Evolutionary conservation across 208 protist genomes (phyloP).

Genomic region (Herpetomonas tarakana): DNA sequence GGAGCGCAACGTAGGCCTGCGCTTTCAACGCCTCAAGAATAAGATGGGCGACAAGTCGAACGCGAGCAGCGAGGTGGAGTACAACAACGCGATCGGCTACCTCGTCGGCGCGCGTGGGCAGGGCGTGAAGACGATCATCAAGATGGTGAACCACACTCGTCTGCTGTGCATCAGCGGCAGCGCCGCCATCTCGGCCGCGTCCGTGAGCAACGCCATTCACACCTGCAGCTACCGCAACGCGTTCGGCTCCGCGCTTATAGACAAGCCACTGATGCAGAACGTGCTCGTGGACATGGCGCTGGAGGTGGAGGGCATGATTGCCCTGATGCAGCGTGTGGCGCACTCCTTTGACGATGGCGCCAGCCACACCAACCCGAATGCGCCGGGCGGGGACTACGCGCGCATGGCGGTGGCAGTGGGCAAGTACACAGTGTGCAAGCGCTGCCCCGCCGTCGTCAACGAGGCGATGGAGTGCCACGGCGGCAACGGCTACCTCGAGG

Average conservation of each 20-base stretch:
- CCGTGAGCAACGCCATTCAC: slow-evolving; percentile 13
- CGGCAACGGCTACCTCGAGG: slow-evolving; percentile 39
- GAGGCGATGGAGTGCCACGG: slow-evolving; percentile 37
- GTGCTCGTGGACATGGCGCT: slow-evolving; percentile 29
- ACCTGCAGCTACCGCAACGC: slow-evolving; percentile 12
- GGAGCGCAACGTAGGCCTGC: slow-evolving; percentile 22
- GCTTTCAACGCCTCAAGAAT: slow-evolving; percentile 20
- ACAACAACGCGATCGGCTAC: slow-evolving; percentile 25
- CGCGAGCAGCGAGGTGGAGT: slow-evolving; percentile 40
- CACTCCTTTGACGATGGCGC: slow-evolving; percentile 12
- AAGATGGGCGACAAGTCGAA: slow-evolving; percentile 42
- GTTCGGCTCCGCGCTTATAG: slow-evolving; percentile 14
- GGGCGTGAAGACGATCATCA: slow-evolving; percentile 37
- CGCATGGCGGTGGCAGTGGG: slow-evolving; percentile 29
- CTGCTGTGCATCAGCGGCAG: slow-evolving; percentile 28
- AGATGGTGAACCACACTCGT: slow-evolving; percentile 41
- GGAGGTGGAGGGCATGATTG: slow-evolving; percentile 17
- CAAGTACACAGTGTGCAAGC: slow-evolving; percentile 46
- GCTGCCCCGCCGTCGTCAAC: slow-evolving; percentile 13
- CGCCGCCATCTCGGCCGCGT: slow-evolving; percentile 9
- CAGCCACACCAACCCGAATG: neutral
- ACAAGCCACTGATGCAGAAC: slow-evolving; percentile 34
- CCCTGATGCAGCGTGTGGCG: slow-evolving; percentile 17
- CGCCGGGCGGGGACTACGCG: slow-evolving; percentile 10
- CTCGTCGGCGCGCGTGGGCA: slow-evolving; percentile 19